Evolutionary conservation across 768 basidiomycete species (phyloP), one percentile per base, ranked within the genome.

Genomic region (Dacryopinax spathularia): DNA sequence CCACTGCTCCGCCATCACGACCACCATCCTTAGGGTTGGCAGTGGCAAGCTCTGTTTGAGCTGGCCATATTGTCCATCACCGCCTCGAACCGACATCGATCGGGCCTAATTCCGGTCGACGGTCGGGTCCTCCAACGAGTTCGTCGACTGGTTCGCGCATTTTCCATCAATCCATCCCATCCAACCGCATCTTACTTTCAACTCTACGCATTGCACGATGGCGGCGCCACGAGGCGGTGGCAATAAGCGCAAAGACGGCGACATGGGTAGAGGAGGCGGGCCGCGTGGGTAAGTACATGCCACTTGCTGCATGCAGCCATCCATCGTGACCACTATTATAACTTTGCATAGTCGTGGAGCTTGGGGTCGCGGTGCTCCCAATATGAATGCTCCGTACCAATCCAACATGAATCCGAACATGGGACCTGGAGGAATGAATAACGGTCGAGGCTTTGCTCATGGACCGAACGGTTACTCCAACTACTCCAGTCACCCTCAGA

Each of bases 191-290:
- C 48, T 56, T 56, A 27, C 22, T 29, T 56, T 56, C 48, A 56
- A 22, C 25, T 56, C 9, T 29, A 56, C 25, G 48, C 31, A 56
- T 31, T 56, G 22, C 13, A 56, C 48, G 29, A 56, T 56, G 48
- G 48, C 48, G 31, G 48, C 48, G 48, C 48, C 48, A 56, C 48
- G 48, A 56, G 48, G 48, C 15, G 48, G 48, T 15, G 48, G 48
- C 15, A 56, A 56, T 31, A 56, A 56, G 18, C 48, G 48, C 48
- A 56, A 56, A 29, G 48, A 56, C 18, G 48, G 48, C 48, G 48
- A 56, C 18, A 56, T 56, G 48, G 48, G 48, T 10, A 22, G 48
- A 27, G 48, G 48, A 9, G 48, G 48, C 22, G 48, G 48, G 48
- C 31, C 48, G 48, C 48, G 48, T 7, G 48, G 48, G 48, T 56